These are phyloP conservation scores for Taphrina pruni DNA, from an alignment of 1,139 yeast species.

Conservation along the genomic window DNA sequence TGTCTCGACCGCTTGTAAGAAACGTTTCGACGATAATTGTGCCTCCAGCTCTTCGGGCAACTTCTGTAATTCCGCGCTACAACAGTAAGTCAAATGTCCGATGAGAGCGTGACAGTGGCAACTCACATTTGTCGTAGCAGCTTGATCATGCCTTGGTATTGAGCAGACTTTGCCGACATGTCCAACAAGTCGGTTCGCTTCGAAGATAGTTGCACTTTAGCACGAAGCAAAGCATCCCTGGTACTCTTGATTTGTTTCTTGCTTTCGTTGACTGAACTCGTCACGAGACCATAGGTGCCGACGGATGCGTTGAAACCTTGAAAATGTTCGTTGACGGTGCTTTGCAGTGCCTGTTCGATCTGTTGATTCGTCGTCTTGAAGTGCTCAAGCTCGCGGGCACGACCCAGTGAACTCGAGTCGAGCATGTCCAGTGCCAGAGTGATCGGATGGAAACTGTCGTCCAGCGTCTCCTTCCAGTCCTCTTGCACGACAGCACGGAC, in stretches of 20 bases:
- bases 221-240: conserved; percentile 58
- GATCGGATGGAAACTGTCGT: conserved; percentile 66
- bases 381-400: conserved; percentile 71
- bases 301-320: conserved; percentile 83
- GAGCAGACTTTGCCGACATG: conserved; percentile 65
- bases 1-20: conserved; percentile 69
- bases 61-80: conserved; percentile 66
- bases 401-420: conserved; percentile 86
- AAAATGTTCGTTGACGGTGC: conserved; percentile 75
- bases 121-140: conserved; percentile 57
- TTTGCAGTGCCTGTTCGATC: conserved; percentile 65
- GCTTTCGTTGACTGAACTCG: conserved; percentile 63
- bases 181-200: conserved; percentile 66
- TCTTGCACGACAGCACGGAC: conserved; percentile 25
- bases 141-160: conserved; percentile 72
- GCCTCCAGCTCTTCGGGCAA: conserved; percentile 71
- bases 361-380: conserved; percentile 62
- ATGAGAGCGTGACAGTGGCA: background rate
- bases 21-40: conserved; percentile 68
- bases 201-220: conserved; percentile 62
- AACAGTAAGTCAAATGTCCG: background rate
- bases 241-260: conserved; percentile 62
- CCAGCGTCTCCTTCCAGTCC: conserved; percentile 35
- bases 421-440: conserved; percentile 80
- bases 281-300: conserved; percentile 72